Evolutionary conservation across 1,284 basidiomycete genomes (phyloP), one percentile per base, ranked within the genome.

Genomic region (Gymnopus androsaceus): DNA sequence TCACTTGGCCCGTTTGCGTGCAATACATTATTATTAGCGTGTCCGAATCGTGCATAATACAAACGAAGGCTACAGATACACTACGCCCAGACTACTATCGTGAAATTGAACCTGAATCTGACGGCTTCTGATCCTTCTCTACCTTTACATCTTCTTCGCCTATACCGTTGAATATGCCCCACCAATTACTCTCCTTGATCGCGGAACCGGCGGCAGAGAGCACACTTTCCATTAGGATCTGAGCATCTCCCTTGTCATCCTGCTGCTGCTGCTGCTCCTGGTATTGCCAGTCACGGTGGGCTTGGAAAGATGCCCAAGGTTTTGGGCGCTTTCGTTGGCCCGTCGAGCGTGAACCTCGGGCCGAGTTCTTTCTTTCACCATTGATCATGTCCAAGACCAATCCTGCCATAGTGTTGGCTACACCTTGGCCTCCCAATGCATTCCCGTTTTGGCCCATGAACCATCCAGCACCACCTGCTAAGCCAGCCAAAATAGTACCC

Each of bases 281-380:
- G 64, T 82, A 78, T 65, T 83, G 81, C 85, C 85, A 85, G 40
- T 83, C 75, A 38, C 67, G 69, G 64, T 87, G 84, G 41, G 72
- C 69, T 53, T 83, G 76, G 64, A 85, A 90, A n/a, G 82, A 76
- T 33, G 88, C 83, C 85, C 85, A 87, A 50, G 81, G 67, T 58
- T 81, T 83, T 11, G 85, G 82, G 50, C 73, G 74, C 33, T 64
- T 61, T 55, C 59, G 51, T 54, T 23, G 21, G 7, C 33, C 21
- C 30, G 21, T 28, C 21, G 54, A 37, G 33, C 15, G 38, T n/a
- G 47, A 11, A 11, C 41, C 58, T 58, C 61, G 62, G 61, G 46
- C 49, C 59, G 61, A 62, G 60, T 48, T 70, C 59, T 60, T 67
- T 11, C 67, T 66, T 37, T 70, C 69, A 17, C 77, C 75, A 47